Conservation (phyloP, 2,329 filamentous ascomycete species). For the Xylariaceae sp. region DNA sequence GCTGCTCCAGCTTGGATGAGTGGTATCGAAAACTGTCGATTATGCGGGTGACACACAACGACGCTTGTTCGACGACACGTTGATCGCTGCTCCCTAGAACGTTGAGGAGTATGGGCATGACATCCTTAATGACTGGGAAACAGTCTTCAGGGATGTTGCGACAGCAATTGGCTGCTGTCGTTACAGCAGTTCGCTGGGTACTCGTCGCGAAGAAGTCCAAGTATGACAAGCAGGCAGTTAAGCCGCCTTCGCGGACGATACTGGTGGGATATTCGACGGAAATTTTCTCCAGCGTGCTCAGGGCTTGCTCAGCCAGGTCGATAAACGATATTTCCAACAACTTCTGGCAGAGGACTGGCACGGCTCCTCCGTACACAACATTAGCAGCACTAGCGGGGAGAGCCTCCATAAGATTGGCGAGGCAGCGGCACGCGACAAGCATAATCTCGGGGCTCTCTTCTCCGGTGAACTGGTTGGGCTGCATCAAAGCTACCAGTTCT, state of each 20-base stretch:
- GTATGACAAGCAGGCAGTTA: conserved; percentile 93
- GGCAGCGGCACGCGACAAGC: conserved; percentile 89
- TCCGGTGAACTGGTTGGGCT: conserved; percentile 71
- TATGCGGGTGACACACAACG: conserved; percentile 88
- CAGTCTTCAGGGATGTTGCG: conserved; percentile 93
- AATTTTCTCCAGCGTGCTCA: conserved; percentile 96
- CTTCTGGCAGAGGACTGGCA: conserved; percentile 91
- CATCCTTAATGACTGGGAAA: conserved; percentile 84
- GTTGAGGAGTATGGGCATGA: conserved; percentile 91
- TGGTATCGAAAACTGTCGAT: conserved; percentile 95
- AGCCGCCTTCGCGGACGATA: conserved; percentile 90
- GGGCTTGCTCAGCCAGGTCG: conserved; percentile 90
- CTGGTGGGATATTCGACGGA: conserved; percentile 91
- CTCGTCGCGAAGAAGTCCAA: conserved; percentile 97
- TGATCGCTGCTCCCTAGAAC: conserved; percentile 91
- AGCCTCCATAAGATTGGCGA: conserved; percentile 97
- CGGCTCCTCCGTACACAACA: conserved; percentile 94
- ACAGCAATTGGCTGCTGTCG: conserved; percentile 96
- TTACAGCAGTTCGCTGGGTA: conserved; percentile 93
- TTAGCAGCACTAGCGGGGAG: conserved; percentile 88
- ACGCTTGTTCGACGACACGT: conserved; percentile 93
- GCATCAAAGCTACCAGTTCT: conserved; percentile 87
- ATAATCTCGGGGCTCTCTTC: conserved; percentile 96
- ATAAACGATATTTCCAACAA: conserved; percentile 95
- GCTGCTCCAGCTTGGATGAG: conserved; percentile 80